Evolutionary conservation across 192 early-diverging fungal genomes (phyloP), one percentile per base, ranked within the genome.

Genomic region (Spizellomyces sp.): DNA sequence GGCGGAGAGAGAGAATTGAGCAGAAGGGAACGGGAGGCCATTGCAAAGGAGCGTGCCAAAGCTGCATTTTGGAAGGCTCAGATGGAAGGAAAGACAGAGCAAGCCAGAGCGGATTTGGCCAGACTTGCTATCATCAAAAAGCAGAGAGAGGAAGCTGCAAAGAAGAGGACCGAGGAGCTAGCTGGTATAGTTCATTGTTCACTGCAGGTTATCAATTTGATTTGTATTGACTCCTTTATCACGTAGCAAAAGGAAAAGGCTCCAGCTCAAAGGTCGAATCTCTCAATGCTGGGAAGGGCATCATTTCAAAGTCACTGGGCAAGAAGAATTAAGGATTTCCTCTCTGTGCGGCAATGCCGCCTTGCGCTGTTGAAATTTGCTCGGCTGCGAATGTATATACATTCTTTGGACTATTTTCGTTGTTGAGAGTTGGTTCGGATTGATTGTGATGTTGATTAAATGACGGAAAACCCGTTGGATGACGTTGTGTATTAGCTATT

Each of bases 61-160:
- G 78, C 74, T 14, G 75, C 73, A 9, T 84, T 76, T 58, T 84
- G 80, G 76, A 86, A 86, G 62, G 79, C 81, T 6, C 77, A 80
- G 61, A 56, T 63, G 70, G 84, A 86, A 57, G 84, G 84, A 15
- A 84, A 84, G 59, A 86, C 84, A n/a, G 84, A 86, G 50, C 80
- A 82, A 57, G 84, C 84, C 8, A 61, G 79, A 41, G 71, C 75
- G 14, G 84, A 86, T 71, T 55, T 86, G 59, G 84, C 84, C 6
- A 63, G 84, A 17, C 61, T 86, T 45, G 84, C 84, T 14, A 80
- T 86, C 62, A 86, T 86, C 68, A 66, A 67, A 44, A 86, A 86
- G 61, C 82, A 86, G 64, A 64, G 84, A 21, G 84, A 86, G 62
- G 84, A 86, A 62, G 84, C 82, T 8, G 81, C 80, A 10, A 59